Conservation (phyloP, 768 basidiomycete genomes). For the Xerocomellus chrysenteron region DNA sequence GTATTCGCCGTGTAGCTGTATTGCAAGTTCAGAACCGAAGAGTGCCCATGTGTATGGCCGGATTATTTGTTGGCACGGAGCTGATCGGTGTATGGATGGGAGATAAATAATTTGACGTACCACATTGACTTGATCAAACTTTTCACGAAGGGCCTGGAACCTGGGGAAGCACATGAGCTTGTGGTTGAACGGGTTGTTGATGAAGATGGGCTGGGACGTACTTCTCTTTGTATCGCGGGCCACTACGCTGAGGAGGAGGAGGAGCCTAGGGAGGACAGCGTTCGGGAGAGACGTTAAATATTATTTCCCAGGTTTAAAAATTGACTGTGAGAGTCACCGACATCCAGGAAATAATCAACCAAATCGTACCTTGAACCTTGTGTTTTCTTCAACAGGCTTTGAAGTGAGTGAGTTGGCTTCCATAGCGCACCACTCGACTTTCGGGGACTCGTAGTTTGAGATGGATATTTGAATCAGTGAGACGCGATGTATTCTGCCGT, state of each 20-base stretch:
- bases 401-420: constrained; percentile 8
- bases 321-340: background rate
- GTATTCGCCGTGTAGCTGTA: constrained; percentile 25
- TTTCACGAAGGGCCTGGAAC: constrained; percentile 33
- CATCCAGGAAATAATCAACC: background rate
- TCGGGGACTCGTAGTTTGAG: no score
- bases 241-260: constrained; percentile 16
- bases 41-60: background rate
- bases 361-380: constrained; percentile 26
- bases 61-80: background rate
- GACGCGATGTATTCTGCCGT: no score
- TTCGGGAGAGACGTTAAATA: background rate
- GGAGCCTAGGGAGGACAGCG: constrained; percentile 7
- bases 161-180: constrained; percentile 8
- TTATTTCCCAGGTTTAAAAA: background rate
- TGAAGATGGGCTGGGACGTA: constrained; percentile 3
- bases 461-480: no score
- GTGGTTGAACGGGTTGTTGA: background rate
- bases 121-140: constrained; percentile 32
- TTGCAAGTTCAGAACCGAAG: background rate
- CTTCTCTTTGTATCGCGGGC: constrained; percentile 34
- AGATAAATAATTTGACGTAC: constrained; percentile 17
- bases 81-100: background rate
- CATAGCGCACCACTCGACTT: constrained; percentile 7
- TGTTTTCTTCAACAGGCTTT: constrained; percentile 23